phyloP scores from a whole-genome alignment of 1,284 basidiomycete genomes.

The Austroboletus novae-zelandiae region DNA sequence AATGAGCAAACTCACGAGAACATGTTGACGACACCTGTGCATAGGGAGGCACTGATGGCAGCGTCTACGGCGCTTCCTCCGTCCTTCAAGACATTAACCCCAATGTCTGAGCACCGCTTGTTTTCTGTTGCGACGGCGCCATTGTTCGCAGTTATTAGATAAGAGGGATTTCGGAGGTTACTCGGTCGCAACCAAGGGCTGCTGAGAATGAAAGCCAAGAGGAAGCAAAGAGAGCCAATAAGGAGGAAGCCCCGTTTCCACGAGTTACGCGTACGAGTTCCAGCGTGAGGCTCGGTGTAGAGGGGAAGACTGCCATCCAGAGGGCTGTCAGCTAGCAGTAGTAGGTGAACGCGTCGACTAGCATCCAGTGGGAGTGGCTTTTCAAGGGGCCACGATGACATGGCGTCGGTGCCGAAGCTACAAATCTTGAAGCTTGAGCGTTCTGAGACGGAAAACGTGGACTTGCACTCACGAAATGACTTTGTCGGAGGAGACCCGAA shows the following conservation, averaged over 20 bases:
- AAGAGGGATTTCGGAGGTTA: constrained; percentile 60
- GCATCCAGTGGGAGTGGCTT: neutral
- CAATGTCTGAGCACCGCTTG: constrained; percentile 78
- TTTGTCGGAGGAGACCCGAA: too few relatives aligned
- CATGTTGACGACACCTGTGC: constrained; percentile 85
- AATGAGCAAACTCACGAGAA: constrained; percentile 61
- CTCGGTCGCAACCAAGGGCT: neutral
- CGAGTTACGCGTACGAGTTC: neutral
- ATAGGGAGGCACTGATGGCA: constrained; percentile 77
- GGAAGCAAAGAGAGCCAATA: constrained; percentile 16
- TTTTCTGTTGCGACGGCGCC: constrained; percentile 91
- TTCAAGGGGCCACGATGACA: too few relatives aligned
- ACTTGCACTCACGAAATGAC: neutral
- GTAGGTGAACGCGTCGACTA: neutral
- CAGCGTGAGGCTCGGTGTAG: constrained; percentile 8
- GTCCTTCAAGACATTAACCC: constrained; percentile 70
- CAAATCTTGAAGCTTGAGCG: too few relatives aligned
- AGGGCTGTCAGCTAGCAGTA: neutral
- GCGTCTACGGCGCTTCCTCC: constrained; percentile 94
- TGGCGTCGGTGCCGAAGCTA: too few relatives aligned
- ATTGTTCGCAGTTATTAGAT: constrained; percentile 66
- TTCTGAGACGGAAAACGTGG: neutral
- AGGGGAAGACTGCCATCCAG: constrained; percentile 23
- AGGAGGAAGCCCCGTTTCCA: constrained; percentile 15
- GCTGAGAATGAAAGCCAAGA: constrained; percentile 12